phyloP scores from a whole-genome alignment of 2,329 filamentous ascomycete genomes.

The Coniella vitis region DNA sequence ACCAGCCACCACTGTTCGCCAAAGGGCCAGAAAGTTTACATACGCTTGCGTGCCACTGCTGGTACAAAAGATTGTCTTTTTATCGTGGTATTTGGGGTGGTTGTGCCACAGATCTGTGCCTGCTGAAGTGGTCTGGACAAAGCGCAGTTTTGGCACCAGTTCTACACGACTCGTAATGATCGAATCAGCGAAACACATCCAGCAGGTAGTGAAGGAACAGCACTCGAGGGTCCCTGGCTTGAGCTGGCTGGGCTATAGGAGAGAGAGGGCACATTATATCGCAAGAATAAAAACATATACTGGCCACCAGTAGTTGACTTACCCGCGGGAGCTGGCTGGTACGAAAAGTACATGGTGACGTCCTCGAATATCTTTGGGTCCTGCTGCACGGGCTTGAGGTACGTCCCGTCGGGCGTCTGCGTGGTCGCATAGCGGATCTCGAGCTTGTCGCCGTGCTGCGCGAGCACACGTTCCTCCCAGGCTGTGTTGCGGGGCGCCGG shows the following conservation, averaged over 20 bases:
- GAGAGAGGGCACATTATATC: no score
- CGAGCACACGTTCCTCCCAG: constrained; percentile 7
- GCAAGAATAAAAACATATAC: no score
- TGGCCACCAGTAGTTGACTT: background rate
- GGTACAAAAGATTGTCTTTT: constrained; percentile 28
- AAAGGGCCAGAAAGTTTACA: constrained; percentile 13
- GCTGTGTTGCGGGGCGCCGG: constrained; percentile 1
- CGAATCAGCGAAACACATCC: no score
- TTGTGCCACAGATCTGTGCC: constrained; percentile 32
- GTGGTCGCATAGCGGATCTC: constrained; percentile 25
- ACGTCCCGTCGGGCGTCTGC: constrained; percentile 16
- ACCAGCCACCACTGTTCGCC: background rate
- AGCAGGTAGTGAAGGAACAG: no score
- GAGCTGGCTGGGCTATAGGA: no score
- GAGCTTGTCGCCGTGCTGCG: constrained; percentile 17
- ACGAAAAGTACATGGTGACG: constrained; percentile 30
- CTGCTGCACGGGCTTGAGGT: constrained; percentile 21
- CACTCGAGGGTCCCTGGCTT: no score
- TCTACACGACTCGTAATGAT: constrained; percentile 9
- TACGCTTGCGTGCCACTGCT: constrained; percentile 32
- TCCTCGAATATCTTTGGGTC: constrained; percentile 26
- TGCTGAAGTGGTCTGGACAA: constrained; percentile 33
- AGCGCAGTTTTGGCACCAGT: constrained; percentile 27
- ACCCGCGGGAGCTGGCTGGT: constrained; percentile 22
- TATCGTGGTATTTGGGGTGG: constrained; percentile 25